Base-by-base conservation (phyloP, 2,329 filamentous ascomycete genomes). In the Neonectria coccinea region DNA sequence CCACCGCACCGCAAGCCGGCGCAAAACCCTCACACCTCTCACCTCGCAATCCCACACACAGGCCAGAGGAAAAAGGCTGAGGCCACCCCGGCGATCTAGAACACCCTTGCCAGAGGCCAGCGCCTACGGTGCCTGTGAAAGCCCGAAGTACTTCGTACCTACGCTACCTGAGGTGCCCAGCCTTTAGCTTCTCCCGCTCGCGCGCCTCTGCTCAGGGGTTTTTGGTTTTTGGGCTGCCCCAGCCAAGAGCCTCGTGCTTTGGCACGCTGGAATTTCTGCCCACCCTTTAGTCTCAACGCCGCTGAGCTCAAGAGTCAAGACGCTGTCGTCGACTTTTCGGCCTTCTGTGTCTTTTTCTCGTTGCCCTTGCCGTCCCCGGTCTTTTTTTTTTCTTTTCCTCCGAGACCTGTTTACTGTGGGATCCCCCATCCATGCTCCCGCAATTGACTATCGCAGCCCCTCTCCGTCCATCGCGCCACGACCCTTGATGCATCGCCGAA, bases 141-240 rank as follows among this genome's bases (percentile, higher is more conserved):
- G 36, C 36, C 36, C 36, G 36, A 39, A 39, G 36, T 39, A 39
- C 36, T 39, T n/a, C 36, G 36, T 39, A 39, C 36, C 14, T 7
- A 16, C 33, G 12, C 16, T 42, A n/a, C 39, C 39, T 10, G 25
- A 25, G 25, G 25, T 25, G n/a, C 12, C 8, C 8, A 20, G 25
- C 22, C 22, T 6, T 42, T n/a, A 51, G 66, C 67, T 67, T 67
- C 60, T 65, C 69, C 70, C 70, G 70, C 69, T 73, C 67, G 70
- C 73, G 72, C 60, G 61, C 72, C 69, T 75, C 73, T 74, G 65
- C 70, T 75, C 73, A 75, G 74, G 73, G 73, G 73, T 62, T 74
- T 64, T 64, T 56, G 64, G 57, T 50, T 36, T 45, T 50, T 42
- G 44, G 56, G 59, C 62, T 64, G 65, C 65, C 67, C 25, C 25